phyloP scores from a whole-genome alignment of 768 basidiomycete species.

The Lactifluus volemus region DNA sequence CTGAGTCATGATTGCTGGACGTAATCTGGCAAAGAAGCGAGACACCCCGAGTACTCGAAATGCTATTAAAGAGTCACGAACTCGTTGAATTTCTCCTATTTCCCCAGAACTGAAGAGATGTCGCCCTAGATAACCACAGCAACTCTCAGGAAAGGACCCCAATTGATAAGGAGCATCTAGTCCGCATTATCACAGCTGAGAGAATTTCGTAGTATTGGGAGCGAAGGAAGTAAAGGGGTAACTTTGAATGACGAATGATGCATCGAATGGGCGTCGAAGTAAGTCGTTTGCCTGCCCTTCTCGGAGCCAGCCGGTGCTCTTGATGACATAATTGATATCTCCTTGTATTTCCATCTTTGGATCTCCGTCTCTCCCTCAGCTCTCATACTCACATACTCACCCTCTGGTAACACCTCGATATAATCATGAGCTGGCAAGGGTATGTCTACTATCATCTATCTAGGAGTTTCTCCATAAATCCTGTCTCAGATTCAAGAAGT shows the following conservation, averaged over 20 bases:
- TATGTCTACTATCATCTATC: neutral
- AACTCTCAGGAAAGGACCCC: neutral
- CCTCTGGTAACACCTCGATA: neutral
- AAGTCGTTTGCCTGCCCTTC: neutral
- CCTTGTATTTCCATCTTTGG: neutral
- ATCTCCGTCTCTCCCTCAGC: neutral
- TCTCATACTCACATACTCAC: neutral
- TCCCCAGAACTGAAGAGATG: neutral
- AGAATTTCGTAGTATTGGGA: neutral
- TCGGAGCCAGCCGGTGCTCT: neutral
- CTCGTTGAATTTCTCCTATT: neutral
- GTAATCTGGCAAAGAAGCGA: constrained; percentile 15
- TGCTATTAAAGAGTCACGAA: neutral
- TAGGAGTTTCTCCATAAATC: neutral
- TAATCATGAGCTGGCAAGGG: constrained; percentile 16
- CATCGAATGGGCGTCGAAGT: neutral
- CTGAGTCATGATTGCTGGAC: neutral
- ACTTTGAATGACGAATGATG: neutral
- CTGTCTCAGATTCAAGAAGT: constrained; percentile 76
- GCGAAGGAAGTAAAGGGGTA: neutral
- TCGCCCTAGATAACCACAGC: neutral
- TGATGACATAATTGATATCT: neutral
- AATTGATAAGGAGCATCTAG: neutral
- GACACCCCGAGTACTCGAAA: neutral
- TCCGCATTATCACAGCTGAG: neutral